Percentiles rank a stretch among this genome's conserved stretches.
Evolutionary conservation across 805 yeast genomes (phyloP).

Genomic region (Hanseniaspora lachancei): DNA sequence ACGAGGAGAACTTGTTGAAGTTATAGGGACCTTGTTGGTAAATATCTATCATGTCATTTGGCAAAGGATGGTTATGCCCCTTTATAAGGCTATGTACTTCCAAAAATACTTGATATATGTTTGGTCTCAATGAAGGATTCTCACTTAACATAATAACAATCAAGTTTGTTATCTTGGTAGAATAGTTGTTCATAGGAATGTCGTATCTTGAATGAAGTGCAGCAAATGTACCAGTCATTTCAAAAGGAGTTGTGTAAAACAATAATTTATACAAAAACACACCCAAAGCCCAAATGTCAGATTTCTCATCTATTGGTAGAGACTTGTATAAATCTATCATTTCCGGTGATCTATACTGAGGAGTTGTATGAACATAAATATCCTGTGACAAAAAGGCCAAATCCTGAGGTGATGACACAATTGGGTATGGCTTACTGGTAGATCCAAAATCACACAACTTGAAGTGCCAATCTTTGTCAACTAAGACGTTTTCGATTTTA

Average conservation of each 20-base stretch:
- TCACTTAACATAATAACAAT: slow-evolving; percentile 71
- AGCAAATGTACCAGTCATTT: slow-evolving; percentile 67
- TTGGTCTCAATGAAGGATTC: slow-evolving; percentile 72
- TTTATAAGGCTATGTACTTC: slow-evolving; percentile 52
- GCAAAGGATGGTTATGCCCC: slow-evolving; percentile 30
- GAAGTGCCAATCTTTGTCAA: slow-evolving; percentile 54
- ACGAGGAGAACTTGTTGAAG: slow-evolving; percentile 42
- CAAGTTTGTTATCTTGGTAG: slow-evolving; percentile 60
- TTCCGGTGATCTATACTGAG: slow-evolving; percentile 91
- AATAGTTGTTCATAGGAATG: slow-evolving; percentile 63
- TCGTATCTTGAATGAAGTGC: slow-evolving; percentile 71
- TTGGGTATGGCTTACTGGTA: slow-evolving; percentile 39
- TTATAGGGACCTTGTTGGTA: slow-evolving; percentile 41
- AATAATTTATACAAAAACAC: slow-evolving; percentile 80
- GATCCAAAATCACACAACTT: slow-evolving; percentile 93
- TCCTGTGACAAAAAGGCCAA: slow-evolving; percentile 71
- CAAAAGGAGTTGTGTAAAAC: slow-evolving; percentile 91
- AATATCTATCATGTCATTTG: slow-evolving; percentile 29
- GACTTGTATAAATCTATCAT: slow-evolving; percentile 83
- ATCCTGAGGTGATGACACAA: slow-evolving; percentile 61
- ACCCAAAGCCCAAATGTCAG: slow-evolving; percentile 96
- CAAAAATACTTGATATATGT: slow-evolving; percentile 61
- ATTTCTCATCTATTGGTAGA: slow-evolving; percentile 75
- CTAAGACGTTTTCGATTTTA: slow-evolving; percentile 85
- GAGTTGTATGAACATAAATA: slow-evolving; percentile 80